These are phyloP conservation scores for Moricandia arvensis DNA, from an alignment of 345 rosid species.

Conservation along the genomic window DNA sequence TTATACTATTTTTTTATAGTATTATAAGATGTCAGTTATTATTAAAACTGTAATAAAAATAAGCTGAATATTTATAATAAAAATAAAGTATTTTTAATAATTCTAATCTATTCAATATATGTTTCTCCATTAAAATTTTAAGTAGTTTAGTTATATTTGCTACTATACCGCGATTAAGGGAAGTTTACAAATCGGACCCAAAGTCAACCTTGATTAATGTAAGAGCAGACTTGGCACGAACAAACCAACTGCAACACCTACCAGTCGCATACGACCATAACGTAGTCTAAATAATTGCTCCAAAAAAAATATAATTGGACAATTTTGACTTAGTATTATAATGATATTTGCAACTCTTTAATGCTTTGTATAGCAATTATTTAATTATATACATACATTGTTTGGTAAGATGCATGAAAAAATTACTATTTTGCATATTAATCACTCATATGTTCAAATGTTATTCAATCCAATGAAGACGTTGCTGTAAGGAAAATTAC, in stretches of 20 bases:
- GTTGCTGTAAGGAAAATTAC: background rate
- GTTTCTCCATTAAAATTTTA: too few species aligned
- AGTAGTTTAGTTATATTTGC: too few species aligned
- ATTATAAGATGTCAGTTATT: too few species aligned
- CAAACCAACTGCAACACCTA: conserved; percentile 19
- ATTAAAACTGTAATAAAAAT: too few species aligned
- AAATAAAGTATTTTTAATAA: too few species aligned
- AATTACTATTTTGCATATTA: background rate
- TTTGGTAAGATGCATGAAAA: too few species aligned
- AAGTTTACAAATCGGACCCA: too few species aligned
- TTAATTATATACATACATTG: background rate
- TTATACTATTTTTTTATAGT: too few species aligned
- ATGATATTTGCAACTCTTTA: background rate
- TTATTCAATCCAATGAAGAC: background rate
- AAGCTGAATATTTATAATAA: too few species aligned
- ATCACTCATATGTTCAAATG: too few species aligned
- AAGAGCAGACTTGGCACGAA: conserved; percentile 32
- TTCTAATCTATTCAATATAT: too few species aligned
- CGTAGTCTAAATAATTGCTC: background rate
- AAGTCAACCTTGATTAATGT: conserved; percentile 27
- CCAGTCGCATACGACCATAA: conserved; percentile 12
- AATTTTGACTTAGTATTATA: conserved; percentile 19
- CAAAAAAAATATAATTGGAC: background rate
- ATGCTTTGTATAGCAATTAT: background rate
- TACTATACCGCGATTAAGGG: too few species aligned